Evolutionary conservation across 2,329 filamentous ascomycete genomes (phyloP), one percentile per base, ranked within the genome.

Genomic region (Leptographium flavum): DNA sequence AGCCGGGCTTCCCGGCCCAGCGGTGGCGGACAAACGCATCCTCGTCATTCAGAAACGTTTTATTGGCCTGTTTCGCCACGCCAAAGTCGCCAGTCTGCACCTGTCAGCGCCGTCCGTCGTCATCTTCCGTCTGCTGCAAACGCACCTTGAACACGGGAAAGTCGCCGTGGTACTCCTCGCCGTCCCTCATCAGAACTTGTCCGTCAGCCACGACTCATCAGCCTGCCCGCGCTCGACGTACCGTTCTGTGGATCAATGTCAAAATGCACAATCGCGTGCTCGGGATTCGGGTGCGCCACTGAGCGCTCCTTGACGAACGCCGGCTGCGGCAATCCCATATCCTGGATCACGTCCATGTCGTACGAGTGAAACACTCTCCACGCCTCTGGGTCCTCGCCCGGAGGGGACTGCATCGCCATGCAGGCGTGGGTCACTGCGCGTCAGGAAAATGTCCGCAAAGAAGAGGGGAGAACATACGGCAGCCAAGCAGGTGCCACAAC

Each of bases 231-330:
- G n/a, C n/a, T n/a, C n/a, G 30, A 11, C 6, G 1, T 38, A 50
- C 49, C 21, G 30, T 46, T 49, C 13, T 47, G 19, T 5, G 47
- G 45, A n/a, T 45, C 43, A 13, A 51, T 46, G 14, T 51, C 45
- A 32, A 46, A 49, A 14, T 51, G 49, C 6, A 51, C 28, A 17
- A 48, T 31, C 1, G 38, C n/a, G 5, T 39, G 27, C 22, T 27
- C 35, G 22, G 15, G 28, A 11, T 11, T 22, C 23, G 10, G 2
- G 15, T 31, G 11, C 22, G 28, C 21, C 32, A 30, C 35, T 25
- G 39, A 28, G 21, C 15, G 31, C 14, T 9, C 15, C 17, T 15
- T 23, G 11, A n/a, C n/a, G n/a, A n/a, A n/a, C n/a, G n/a, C n/a
- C n/a, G n/a, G n/a, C n/a, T n/a, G n/a, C n/a, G n/a, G n/a, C n/a